Evolutionary conservation across 2,329 filamentous ascomycete species (phyloP), one percentile per base, ranked within the genome.

Genomic region (Cladophialophora exuberans): DNA sequence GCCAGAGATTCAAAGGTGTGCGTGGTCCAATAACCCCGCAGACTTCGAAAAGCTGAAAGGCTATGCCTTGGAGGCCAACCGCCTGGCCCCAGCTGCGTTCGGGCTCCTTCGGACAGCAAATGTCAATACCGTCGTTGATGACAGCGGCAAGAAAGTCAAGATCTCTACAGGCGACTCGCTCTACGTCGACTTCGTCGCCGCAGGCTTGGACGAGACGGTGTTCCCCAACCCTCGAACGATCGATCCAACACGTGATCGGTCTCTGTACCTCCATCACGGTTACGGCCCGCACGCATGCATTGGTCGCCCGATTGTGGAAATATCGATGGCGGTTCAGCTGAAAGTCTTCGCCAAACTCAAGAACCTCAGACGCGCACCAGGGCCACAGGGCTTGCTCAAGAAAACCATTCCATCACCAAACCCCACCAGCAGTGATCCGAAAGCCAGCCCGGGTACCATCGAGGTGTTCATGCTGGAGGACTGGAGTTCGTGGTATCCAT

Each of bases 281-380:
- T 73, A 73, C 49, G 77, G 77, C 0, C 72, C 75, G 26, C 78
- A 81, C 63, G 70, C 76, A 23, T 81, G 78, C 53, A 25, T 79
- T 1, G 74, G 71, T 33, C 69, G 70, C 30, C 70, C 78, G 3
- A 60, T 79, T 1, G 70, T 74, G 0, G 67, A 73, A 10, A 66
- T 72, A 0, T 77, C 73, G 39, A 64, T 80, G 4, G 68, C 72
- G 3, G 69, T 71, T 6, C 73, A 73, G 67, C 66, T 75, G 7
- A 72, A 71, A 56, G 69, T 74, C 0, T 65, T 76, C 26, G 72
- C 72, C 13, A 66, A 69, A 31, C 56, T 76, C 51, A 69, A 72
- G 50, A 74, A 75, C 52, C 66, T 76, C 9, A 69, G 72, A 22
- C 72, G 72, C 26, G 68, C 71, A 7, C 72, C 72, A 7, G 73